These are phyloP conservation scores for Psilocybe sp. DNA, from an alignment of 768 basidiomycete genomes.

Conservation along the genomic window DNA sequence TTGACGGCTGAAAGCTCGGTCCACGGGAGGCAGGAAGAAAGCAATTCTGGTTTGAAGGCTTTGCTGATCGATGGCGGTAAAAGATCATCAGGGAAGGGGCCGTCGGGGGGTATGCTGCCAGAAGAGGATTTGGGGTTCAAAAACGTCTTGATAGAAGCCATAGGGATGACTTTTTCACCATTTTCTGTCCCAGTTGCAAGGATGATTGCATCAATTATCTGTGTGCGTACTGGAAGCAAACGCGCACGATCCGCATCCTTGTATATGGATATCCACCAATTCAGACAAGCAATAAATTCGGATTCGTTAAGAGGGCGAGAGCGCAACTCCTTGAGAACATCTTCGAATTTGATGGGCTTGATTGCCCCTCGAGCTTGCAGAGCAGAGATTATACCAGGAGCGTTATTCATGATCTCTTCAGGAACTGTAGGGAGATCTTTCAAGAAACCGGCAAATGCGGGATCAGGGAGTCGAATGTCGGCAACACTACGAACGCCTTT, in stretches of 20 bases:
- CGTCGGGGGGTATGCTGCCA: conserved; percentile 61
- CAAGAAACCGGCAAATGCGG: conserved; percentile 70
- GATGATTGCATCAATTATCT: conserved; percentile 73
- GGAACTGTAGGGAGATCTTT: conserved; percentile 76
- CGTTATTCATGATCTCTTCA: conserved; percentile 50
- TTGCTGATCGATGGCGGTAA: conserved; percentile 68
- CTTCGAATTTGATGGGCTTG: conserved; percentile 72
- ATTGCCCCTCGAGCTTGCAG: conserved; percentile 66
- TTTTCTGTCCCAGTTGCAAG: conserved; percentile 38
- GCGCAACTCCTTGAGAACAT: conserved; percentile 78
- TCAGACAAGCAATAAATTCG: conserved; percentile 80
- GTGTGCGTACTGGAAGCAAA: conserved; percentile 44
- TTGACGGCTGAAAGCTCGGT: conserved; percentile 69
- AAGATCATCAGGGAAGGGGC: conserved; percentile 72
- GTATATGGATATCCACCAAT: conserved; percentile 73
- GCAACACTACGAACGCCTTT: conserved; percentile 64
- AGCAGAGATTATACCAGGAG: conserved; percentile 55
- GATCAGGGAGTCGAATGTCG: conserved; percentile 73
- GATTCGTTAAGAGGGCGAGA: conserved; percentile 63
- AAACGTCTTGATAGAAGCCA: conserved; percentile 70
- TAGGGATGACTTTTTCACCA: conserved; percentile 57
- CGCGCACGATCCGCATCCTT: conserved; percentile 32
- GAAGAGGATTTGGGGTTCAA: conserved; percentile 57
- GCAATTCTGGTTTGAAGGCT: conserved; percentile 46
- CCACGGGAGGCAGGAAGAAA: conserved; percentile 69